These are phyloP conservation scores for Amanita jacksonii DNA, from an alignment of 768 basidiomycete species.

Conservation along the genomic window DNA sequence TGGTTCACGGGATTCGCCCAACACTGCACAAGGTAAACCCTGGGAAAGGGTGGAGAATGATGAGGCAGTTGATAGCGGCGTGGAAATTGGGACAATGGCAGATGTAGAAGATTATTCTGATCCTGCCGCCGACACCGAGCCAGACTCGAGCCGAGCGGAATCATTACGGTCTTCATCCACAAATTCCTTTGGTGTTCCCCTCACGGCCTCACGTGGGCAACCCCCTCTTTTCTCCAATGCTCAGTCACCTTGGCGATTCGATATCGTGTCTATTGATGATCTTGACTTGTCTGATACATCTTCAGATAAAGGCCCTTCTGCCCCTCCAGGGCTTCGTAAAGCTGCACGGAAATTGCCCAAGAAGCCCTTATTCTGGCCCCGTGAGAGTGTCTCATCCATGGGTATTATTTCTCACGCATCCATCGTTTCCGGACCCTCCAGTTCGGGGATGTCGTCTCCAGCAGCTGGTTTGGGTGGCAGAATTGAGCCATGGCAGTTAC, in stretches of 20 bases:
- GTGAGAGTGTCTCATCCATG: conserved; percentile 75
- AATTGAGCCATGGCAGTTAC: conserved; percentile 79
- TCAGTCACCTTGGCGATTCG: conserved; percentile 49
- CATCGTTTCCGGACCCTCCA: conserved; percentile 37
- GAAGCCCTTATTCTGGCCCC: conserved; percentile 72
- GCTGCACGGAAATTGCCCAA: conserved; percentile 56
- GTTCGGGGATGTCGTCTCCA: conserved; percentile 32
- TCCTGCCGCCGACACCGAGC: not conserved
- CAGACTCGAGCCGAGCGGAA: conserved; percentile 17
- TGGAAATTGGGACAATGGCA: not conserved
- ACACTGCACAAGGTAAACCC: not conserved
- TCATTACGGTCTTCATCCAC: conserved; percentile 39
- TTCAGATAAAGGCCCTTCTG: conserved; percentile 37
- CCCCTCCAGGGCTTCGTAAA: conserved; percentile 46
- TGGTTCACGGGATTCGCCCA: too few relatives aligned
- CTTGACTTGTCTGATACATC: conserved; percentile 73
- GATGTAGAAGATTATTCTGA: not conserved
- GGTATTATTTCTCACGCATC: conserved; percentile 59
- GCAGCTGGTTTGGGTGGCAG: conserved; percentile 33
- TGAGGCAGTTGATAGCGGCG: not conserved
- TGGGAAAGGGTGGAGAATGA: not conserved
- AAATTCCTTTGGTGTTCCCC: conserved; percentile 39
- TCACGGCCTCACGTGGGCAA: conserved; percentile 25
- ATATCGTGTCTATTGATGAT: conserved; percentile 72
- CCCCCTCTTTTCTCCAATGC: conserved; percentile 19